Evolutionary conservation across 331 rosid species (phyloP), one percentile per base, ranked within the genome.

Genomic region (Pyrus hybrid): DNA sequence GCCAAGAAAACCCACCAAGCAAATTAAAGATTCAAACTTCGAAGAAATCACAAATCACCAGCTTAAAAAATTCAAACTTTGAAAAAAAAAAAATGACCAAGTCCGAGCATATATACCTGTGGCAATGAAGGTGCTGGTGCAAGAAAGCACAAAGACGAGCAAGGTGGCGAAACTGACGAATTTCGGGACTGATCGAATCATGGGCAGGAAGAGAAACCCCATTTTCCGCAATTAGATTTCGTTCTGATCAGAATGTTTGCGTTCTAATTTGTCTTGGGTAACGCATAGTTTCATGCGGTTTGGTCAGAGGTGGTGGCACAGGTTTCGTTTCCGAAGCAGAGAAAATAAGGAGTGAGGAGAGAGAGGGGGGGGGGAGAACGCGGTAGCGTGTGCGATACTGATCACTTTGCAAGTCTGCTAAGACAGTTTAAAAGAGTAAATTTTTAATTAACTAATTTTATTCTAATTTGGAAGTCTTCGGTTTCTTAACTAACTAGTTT

Each of bases 101-200:
- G 35, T 70, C n/a, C 33, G 8, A 21, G 20, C 79, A 23, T 51
- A 51, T 51, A 49, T 64, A 89, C 96, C 97, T 66, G 89, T 87
- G 25, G 89, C 77, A 87, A 74, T 81, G 76, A 88, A 90, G 57
- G 9, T 51, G 81, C 75, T 63, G 76, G 71, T 79, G 84, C 80
- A 85, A 45, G 85, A 78, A 28, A 88, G 69, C 30, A 85, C 51
- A 10, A 88, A 70, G 17, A 88, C 37, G 6, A 91, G 74, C 16
- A 88, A 71, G 63, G 77, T 9, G 80, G 80, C 20, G 2, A 77
- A 84, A 70, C 78, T 77, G 57, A 67, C 65, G 32, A 67, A 81
- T 29, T 73, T 58, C 66, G 79, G 56, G 26, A 51, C 70, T 71
- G 86, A 86, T 77, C 79, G 83, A 74, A 41, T 51, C 37, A 22